Evolutionary conservation across 352 stramenopile species (phyloP), one percentile per base, ranked within the genome.

Genomic region (Phytophthora cryptogea): DNA sequence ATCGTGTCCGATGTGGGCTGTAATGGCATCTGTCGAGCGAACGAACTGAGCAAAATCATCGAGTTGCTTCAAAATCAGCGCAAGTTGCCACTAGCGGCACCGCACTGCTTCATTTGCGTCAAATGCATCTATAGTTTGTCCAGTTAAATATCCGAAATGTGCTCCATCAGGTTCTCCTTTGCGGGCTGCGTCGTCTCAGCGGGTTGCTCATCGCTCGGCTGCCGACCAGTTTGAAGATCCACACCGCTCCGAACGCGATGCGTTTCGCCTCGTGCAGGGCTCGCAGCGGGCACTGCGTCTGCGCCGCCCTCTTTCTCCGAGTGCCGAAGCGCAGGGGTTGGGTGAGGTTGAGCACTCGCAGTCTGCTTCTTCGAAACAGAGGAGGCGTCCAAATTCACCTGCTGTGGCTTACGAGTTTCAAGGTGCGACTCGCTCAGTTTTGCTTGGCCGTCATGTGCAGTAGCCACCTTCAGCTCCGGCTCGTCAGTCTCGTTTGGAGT

Each of bases 141-240:
- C 37, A 52, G 37, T 59, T 69, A 69, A 69, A 69, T 69, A 69
- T 64, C 41, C 41, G 40, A 63, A 58, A 59, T 59, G 46, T 59
- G 60, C 33, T 59, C 46, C 17, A 33, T 46, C 45, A 50, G 11
- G 23, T 39, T 42, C 46, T 54, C 37, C 26, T 35, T 26, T 6
- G 20, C 30, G 46, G 32, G 14, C 13, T 36, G 28, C n/a, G 11
- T 36, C 37, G 17, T 37, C 14, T 49, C 41, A 33, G 23, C 8
- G 32, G 16, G 11, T 26, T 53, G 45, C 9, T 48, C 43, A 6
- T 39, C 16, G 16, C 5, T 45, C 8, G 31, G 28, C 3, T 56
- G 35, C 20, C 37, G 39, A 50, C 28, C 17, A 16, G 23, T 14
- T 43, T 41, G 23, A 14, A 23, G 31, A 6, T 59, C 30, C 28